Conservation (phyloP, 805 yeast genomes). For the Metschnikowia kunwiensis region DNA sequence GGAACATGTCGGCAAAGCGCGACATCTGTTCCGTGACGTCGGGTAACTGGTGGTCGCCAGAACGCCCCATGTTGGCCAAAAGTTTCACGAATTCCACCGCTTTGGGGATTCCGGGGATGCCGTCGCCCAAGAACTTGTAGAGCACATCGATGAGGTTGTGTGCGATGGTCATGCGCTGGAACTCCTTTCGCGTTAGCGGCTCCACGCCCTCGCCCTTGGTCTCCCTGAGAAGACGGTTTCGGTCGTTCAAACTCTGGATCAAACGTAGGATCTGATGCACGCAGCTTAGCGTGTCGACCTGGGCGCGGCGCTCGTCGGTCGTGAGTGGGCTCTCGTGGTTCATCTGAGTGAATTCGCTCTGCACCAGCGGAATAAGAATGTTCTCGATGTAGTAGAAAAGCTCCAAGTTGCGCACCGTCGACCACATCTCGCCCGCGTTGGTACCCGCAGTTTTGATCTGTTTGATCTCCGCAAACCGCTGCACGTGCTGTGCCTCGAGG, state of each 20-base stretch:
- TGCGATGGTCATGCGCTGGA: conserved; percentile 6
- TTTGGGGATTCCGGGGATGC: conserved; percentile 10
- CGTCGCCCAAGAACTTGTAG: conserved; percentile 9
- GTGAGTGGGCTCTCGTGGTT: neutral
- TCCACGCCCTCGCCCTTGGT: conserved; percentile 6
- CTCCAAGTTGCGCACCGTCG: conserved; percentile 10
- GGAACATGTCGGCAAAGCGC: conserved; percentile 69
- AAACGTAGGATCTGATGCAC: conserved; percentile 9
- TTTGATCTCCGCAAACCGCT: conserved; percentile 10
- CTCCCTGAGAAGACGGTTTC: conserved; percentile 6
- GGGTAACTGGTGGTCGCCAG: conserved; percentile 1
- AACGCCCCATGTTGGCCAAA: conserved; percentile 6
- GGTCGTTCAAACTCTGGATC: conserved; percentile 8
- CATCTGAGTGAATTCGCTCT: conserved; percentile 1
- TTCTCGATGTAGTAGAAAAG: conserved; percentile 10
- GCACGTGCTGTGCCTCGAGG: conserved; percentile 4
- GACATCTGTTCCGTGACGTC: conserved; percentile 13
- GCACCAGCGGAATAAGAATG: conserved; percentile 7
- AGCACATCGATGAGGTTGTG: conserved; percentile 9
- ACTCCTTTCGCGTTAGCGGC: conserved; percentile 3
- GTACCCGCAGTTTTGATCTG: conserved; percentile 7
- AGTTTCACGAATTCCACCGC: conserved; percentile 12
- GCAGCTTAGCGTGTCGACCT: conserved; percentile 8
- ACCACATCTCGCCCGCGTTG: conserved; percentile 7
- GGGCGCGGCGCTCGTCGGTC: conserved; percentile 1